Evolutionary conservation across 805 yeast species (phyloP).

Genomic region (Ogataea corticis): DNA sequence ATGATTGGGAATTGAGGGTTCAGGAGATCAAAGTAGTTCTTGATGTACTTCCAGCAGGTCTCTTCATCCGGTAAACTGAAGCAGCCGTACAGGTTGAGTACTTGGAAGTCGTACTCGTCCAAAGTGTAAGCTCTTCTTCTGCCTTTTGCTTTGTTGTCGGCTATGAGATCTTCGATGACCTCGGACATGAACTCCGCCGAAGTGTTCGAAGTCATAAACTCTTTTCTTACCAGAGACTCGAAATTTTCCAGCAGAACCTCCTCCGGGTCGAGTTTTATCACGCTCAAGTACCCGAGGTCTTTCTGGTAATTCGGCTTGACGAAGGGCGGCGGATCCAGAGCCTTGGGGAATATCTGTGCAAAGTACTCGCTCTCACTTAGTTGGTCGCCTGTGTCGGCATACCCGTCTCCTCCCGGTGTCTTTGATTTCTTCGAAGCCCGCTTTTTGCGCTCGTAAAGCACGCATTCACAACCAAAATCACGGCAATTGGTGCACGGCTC

Average conservation of each 20-base stretch:
- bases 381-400: neutral
- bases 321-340: conserved; percentile 9
- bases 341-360: neutral
- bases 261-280: conserved; percentile 12
- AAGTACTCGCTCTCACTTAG: neutral
- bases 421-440: conserved; percentile 20
- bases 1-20: conserved; percentile 71
- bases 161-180: conserved; percentile 19
- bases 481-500: conserved; percentile 67
- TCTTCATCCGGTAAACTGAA: conserved; percentile 66
- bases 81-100: conserved; percentile 66
- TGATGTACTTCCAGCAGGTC: conserved; percentile 60
- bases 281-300: conserved; percentile 10
- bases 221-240: conserved; percentile 15
- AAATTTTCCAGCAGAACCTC: conserved; percentile 14
- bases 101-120: conserved; percentile 54
- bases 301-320: conserved; percentile 11
- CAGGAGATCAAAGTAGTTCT: conserved; percentile 60
- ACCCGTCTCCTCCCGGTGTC: neutral
- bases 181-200: conserved; percentile 30
- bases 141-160: conserved; percentile 17
- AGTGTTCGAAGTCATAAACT: conserved; percentile 12
- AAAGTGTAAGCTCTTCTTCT: conserved; percentile 25
- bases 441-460: conserved; percentile 48
- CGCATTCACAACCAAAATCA: conserved; percentile 69